Evolutionary conservation across 2,329 filamentous ascomycete species (phyloP).

Genomic region (Penicillium sp.): DNA sequence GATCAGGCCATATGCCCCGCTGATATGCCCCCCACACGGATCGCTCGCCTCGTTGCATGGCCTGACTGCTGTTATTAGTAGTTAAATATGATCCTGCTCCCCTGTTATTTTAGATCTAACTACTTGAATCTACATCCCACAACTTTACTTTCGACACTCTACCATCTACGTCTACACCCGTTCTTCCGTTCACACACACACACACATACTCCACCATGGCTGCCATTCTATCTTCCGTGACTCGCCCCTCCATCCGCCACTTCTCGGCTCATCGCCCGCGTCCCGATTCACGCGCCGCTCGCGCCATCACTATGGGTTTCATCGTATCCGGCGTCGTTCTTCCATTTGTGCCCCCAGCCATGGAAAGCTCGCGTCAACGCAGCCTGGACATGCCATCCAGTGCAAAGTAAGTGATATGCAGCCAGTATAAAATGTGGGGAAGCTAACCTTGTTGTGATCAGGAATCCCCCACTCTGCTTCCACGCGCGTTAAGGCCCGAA

Average conservation of each 20-base stretch:
- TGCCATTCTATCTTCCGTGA: conserved; percentile 20
- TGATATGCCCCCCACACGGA: conserved; percentile 15
- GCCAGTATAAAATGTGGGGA: conserved; percentile 2
- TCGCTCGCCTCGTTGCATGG: conserved; percentile 21
- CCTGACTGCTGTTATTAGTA: conserved; percentile 10
- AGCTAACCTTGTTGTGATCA: conserved; percentile 16
- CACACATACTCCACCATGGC: conserved; percentile 14
- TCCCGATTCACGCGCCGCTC: conserved; percentile 42
- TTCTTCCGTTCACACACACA: background rate
- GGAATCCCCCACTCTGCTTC: conserved; percentile 46
- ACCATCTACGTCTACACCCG: background rate
- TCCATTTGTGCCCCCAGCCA: conserved; percentile 50
- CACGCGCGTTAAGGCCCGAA: conserved; percentile 36
- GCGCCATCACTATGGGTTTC: conserved; percentile 44
- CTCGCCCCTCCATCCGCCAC: conserved; percentile 44
- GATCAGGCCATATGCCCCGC: conserved; percentile 25
- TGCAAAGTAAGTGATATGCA: conserved; percentile 36
- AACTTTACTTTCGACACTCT: background rate
- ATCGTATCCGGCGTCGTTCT: conserved; percentile 47
- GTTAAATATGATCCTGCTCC: conserved; percentile 13
- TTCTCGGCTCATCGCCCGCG: conserved; percentile 47
- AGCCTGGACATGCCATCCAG: conserved; percentile 40
- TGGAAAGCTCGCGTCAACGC: conserved; percentile 48
- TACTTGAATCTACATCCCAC: too few relatives aligned
- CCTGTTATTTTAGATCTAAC: background rate